Percentiles rank a stretch among this genome's conserved stretches.
phyloP scores from a whole-genome alignment of 139 green algal species.

The Tetradesmus lagerheimii region DNA sequence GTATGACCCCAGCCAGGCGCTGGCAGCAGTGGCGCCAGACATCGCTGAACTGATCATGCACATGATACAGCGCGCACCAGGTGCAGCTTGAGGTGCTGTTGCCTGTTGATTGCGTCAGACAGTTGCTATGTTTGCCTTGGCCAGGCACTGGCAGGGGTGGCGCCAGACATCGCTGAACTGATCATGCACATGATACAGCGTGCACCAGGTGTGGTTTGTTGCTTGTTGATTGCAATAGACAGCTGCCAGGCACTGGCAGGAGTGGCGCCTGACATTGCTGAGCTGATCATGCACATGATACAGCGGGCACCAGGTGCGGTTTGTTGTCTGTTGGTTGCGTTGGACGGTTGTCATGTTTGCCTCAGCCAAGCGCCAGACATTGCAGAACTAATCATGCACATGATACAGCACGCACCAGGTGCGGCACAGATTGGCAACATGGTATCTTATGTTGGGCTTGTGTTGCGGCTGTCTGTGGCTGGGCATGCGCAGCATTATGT shows the following conservation, averaged over 20 bases:
- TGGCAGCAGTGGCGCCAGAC: conserved; percentile 49
- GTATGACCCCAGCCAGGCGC: conserved; percentile 56
- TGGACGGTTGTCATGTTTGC: too few species aligned
- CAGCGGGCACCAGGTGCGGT: conserved; percentile 76
- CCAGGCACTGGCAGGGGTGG: conserved; percentile 44
- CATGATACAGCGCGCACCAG: conserved; percentile 93
- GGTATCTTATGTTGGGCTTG: too few species aligned
- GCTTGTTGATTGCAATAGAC: not conserved
- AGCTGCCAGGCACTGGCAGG: conserved; percentile 47
- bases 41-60: conserved; percentile 82
- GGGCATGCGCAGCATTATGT: too few species aligned
- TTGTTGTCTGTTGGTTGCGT: too few species aligned
- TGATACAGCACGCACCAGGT: conserved; percentile 89
- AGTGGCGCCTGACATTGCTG: conserved; percentile 50
- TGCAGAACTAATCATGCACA: conserved; percentile 84
- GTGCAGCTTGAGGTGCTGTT: not conserved
- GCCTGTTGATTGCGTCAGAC: not conserved
- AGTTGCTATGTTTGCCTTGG: not conserved
- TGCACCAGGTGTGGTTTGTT: conserved; percentile 65
- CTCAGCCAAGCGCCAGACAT: conserved; percentile 57
- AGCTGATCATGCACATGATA: conserved; percentile 93
- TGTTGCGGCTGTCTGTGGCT: too few species aligned
- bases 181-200: conserved; percentile 93
- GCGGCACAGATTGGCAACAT: too few species aligned
- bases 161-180: conserved; percentile 64